These are phyloP conservation scores for Microcyclosporella mali DNA, from an alignment of 2,329 filamentous ascomycete species.

Conservation along the genomic window DNA sequence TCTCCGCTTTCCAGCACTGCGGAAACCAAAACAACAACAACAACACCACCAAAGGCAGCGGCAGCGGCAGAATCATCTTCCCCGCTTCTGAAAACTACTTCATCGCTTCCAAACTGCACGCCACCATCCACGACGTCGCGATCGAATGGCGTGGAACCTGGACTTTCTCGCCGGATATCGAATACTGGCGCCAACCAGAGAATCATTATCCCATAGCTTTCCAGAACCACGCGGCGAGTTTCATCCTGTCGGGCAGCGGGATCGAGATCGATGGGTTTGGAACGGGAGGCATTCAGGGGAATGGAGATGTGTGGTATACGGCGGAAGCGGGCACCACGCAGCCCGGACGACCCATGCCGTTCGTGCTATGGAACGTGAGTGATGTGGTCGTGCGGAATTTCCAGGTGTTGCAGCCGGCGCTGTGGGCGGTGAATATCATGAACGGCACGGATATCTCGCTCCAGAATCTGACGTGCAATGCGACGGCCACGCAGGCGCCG, in stretches of 20 bases:
- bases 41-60: no score
- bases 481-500: slow-evolving; percentile 46
- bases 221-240: slow-evolving; percentile 51
- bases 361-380: slow-evolving; percentile 54
- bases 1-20: slow-evolving; percentile 37
- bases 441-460: slow-evolving; percentile 51
- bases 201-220: slow-evolving; percentile 50
- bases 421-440: slow-evolving; percentile 54
- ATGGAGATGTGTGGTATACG: slow-evolving; percentile 51
- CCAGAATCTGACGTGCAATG: slow-evolving; percentile 47
- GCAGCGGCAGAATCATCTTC: slow-evolving; percentile 46
- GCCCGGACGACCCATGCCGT: slow-evolving; percentile 51
- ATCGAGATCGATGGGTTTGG: slow-evolving; percentile 49
- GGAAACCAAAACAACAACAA: slow-evolving; percentile 25
- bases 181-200: slow-evolving; percentile 45
- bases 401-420: slow-evolving; percentile 45
- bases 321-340: slow-evolving; percentile 43
- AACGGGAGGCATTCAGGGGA: slow-evolving; percentile 50
- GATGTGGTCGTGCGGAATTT: slow-evolving; percentile 51
- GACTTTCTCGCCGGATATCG: slow-evolving; percentile 47
- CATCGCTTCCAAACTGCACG: slow-evolving; percentile 47
- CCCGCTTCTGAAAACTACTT: slow-evolving; percentile 46
- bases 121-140: slow-evolving; percentile 41
- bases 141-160: slow-evolving; percentile 51
- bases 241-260: slow-evolving; percentile 45